Evolutionary conservation across 164 flowering plant species (phyloP).

Genomic region (Vitis labrusca): DNA sequence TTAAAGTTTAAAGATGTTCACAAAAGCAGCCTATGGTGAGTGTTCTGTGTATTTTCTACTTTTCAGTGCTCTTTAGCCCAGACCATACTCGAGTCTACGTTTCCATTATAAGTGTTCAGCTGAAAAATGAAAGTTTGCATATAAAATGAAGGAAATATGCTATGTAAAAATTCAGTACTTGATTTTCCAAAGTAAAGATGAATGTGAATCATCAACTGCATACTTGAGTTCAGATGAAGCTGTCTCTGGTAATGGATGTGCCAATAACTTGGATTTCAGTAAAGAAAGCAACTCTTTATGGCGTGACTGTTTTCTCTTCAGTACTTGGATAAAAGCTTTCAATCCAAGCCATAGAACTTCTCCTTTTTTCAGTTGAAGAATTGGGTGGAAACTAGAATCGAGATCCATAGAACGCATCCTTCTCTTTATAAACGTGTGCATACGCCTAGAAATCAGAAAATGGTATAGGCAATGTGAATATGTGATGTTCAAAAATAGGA

Average conservation of each 20-base stretch:
- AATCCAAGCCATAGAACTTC: conserved; percentile 91
- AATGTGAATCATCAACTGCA: conserved; percentile 68
- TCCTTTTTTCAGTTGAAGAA: conserved; percentile 37
- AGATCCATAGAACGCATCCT: conserved; percentile 34
- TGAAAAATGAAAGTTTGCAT: too few relatives aligned
- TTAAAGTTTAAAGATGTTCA: too few relatives aligned
- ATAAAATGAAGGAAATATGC: too few relatives aligned
- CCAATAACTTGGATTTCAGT: conserved; percentile 40
- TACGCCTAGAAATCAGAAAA: conserved; percentile 42
- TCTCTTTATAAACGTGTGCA: conserved; percentile 54
- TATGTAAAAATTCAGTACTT: too few relatives aligned
- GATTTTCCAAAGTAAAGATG: conserved; percentile 26
- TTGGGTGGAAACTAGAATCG: conserved; percentile 35
- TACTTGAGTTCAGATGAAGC: conserved; percentile 37
- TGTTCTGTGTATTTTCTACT: too few relatives aligned
- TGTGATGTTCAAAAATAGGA: neutral
- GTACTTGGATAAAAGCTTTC: conserved; percentile 56
- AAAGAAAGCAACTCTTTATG: conserved; percentile 46
- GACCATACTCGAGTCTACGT: neutral
- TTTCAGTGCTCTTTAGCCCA: too few relatives aligned
- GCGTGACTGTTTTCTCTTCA: conserved; percentile 68
- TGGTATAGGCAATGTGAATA: neutral
- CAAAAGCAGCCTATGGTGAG: too few relatives aligned
- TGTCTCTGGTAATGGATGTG: conserved; percentile 11
- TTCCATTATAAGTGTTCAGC: neutral